Base-by-base conservation (phyloP, 495 filamentous ascomycete genomes). In the Penicillium steckii region DNA sequence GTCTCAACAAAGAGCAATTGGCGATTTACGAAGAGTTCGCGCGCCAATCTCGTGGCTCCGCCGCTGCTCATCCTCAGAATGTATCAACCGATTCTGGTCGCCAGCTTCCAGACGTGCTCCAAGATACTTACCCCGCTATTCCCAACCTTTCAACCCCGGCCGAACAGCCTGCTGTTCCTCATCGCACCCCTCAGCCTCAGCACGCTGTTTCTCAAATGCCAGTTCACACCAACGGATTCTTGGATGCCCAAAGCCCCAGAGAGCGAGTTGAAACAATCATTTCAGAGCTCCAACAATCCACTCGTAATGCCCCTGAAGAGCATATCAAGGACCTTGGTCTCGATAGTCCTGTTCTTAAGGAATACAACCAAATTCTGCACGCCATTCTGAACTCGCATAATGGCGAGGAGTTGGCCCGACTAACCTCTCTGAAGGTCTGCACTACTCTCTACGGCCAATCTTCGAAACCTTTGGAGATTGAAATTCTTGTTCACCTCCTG, bases 21-120 rank as follows among this genome's bases (percentile, higher is more conserved):
- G 88, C 87, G 12, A 93, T 99, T 37, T 99, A 97, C 57, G 90
- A 95, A 53, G 91, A 96, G 38, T 99, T 99, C 68, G 90, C 88
- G 4, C 80, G 91, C 37, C 89, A 93, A 62, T 81, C 86, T 8
- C 84, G 89, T 24, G 80, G 79, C 13, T 73, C 83, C 1, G 57
- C 46, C 41, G 50, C 80, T 6, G 74, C 68, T 50, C 84, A 85
- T 57, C 67, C 68, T n/a, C 78, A 77, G 50, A 82, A 68, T 53
- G 69, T 73, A 18, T 83, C 83, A 2, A 78, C 80, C 19, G 84
- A 87, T 50, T 78, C 76, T 62, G 77, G 82, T 24, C 79, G 82
- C 24, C 78, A 79, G 57, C 56, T 87, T 43, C 80, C 81, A 10
- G 91, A 97, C 60, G 82, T 94, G 12, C 79, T 97, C 19, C 87